These are phyloP conservation scores for Plicaturopsis crispa DNA, from an alignment of 768 basidiomycete genomes.

Conservation along the genomic window DNA sequence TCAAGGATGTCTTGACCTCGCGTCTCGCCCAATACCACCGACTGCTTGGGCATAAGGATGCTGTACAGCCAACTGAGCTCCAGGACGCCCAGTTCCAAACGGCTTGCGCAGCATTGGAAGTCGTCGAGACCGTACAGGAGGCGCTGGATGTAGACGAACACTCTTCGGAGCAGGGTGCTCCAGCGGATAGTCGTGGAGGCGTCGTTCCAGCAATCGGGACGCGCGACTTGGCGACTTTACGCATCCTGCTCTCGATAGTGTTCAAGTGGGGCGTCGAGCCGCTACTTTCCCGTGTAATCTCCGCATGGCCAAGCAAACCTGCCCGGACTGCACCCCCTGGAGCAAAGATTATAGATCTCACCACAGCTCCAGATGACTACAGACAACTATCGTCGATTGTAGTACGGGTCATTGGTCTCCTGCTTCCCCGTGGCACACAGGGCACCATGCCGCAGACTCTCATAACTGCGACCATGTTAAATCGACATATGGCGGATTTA, in stretches of 20 bases:
- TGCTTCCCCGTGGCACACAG: conserved; percentile 48
- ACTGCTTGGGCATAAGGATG: background rate
- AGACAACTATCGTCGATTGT: conserved; percentile 33
- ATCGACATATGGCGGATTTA: conserved; percentile 51
- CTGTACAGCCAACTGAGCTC: background rate
- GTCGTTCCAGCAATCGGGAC: conserved; percentile 44
- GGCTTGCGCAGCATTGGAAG: background rate
- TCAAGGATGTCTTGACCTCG: background rate
- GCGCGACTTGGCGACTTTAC: conserved; percentile 55
- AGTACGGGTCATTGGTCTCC: conserved; percentile 34
- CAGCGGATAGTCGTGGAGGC: background rate
- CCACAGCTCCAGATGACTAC: conserved; percentile 34
- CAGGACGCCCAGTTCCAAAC: background rate
- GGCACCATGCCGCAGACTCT: conserved; percentile 46
- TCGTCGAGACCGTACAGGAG: background rate
- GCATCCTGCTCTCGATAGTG: conserved; percentile 56
- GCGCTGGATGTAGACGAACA: background rate
- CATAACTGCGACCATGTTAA: conserved; percentile 50
- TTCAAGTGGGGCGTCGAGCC: conserved; percentile 70
- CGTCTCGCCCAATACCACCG: background rate
- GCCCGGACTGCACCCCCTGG: conserved; percentile 8
- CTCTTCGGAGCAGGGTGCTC: background rate
- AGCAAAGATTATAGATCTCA: conserved; percentile 38
- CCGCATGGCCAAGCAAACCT: conserved; percentile 28
- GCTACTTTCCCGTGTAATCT: conserved; percentile 35